Evolutionary conservation across 2,329 filamentous ascomycete species (phyloP), one percentile per base, ranked within the genome.

Genomic region (Phaeosphaeria sp.): DNA sequence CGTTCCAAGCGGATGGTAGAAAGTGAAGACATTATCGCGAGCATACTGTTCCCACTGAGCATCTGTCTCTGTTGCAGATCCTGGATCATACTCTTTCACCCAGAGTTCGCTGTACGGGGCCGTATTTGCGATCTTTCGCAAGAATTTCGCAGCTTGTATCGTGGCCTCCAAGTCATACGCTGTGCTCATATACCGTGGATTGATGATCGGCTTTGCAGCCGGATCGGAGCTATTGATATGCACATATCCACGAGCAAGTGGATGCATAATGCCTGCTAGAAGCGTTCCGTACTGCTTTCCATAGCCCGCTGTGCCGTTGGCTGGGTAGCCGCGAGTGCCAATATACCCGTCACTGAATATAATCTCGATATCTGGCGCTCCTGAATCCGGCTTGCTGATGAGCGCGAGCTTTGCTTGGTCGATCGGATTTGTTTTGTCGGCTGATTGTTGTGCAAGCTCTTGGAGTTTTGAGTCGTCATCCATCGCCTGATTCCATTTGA

Each of bases 261-360:
- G 71, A 50, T 76, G 72, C 50, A 69, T 65, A 13, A 77, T 56
- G 15, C 64, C 67, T 6, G 63, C 68, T 33, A 76, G 66, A 13
- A 77, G 60, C 21, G 71, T 69, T 46, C 66, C 64, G 59, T 69
- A 73, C 11, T 58, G 42, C 36, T 60, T 62, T 22, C 68, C 65
- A 39, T 64, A 63, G 6, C 62, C 58, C 17, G 56, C 33, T 1
- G 60, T 75, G 46, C 58, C 75, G 18, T 58, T 60, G n/a, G 61
- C 55, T 21, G 66, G 67, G 41, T 71, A 70, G 13, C 76, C 73
- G 59, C 71, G 73, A 36, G 71, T 64, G 23, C 80, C 79, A 2
- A 77, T 78, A 60, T 80, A 81, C 2, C 78, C 78, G 56, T 81
- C 79, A 1, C 76, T 74, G 60, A 82, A 79, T 52, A 81, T 75